phyloP scores from a whole-genome alignment of 805 yeast genomes.

The Debaryomyces prosopidis region DNA sequence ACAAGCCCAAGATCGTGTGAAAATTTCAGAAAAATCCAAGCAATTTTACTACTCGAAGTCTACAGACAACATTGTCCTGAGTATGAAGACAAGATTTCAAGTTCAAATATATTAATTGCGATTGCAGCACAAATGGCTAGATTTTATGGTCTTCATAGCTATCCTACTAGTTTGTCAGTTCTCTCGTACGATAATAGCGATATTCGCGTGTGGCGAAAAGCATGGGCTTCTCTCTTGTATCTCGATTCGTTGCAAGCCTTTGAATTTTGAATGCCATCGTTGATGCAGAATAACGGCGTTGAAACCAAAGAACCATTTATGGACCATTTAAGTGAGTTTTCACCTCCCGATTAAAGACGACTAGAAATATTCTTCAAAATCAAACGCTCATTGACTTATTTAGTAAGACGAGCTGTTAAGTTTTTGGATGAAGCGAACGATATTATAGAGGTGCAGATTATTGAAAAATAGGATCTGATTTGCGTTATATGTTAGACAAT shows the following conservation, averaged over 20 bases:
- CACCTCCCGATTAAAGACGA: too few species aligned
- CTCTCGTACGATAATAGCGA: neutral
- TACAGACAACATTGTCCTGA: conserved; percentile 10
- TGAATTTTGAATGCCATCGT: neutral
- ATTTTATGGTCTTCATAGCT: conserved; percentile 5
- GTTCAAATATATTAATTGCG: conserved; percentile 3
- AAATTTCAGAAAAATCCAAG: conserved; percentile 7
- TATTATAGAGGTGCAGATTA: too few species aligned
- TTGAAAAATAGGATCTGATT: too few species aligned
- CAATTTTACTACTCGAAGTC: conserved; percentile 4
- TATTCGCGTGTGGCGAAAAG: conserved; percentile 8
- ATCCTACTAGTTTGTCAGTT: conserved; percentile 1
- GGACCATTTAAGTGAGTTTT: too few species aligned
- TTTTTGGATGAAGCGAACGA: too few species aligned
- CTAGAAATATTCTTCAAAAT: too few species aligned
- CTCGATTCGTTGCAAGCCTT: conserved; percentile 8
- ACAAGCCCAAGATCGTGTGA: neutral
- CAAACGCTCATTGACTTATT: too few species aligned
- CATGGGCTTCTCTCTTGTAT: conserved; percentile 7
- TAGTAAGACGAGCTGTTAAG: too few species aligned
- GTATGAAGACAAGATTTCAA: conserved; percentile 6
- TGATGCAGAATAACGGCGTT: neutral
- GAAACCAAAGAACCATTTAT: neutral
- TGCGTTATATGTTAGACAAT: neutral
- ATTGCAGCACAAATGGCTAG: conserved; percentile 8